Evolutionary conservation across 768 basidiomycete species (phyloP).

Genomic region (Pholiota microspora): DNA sequence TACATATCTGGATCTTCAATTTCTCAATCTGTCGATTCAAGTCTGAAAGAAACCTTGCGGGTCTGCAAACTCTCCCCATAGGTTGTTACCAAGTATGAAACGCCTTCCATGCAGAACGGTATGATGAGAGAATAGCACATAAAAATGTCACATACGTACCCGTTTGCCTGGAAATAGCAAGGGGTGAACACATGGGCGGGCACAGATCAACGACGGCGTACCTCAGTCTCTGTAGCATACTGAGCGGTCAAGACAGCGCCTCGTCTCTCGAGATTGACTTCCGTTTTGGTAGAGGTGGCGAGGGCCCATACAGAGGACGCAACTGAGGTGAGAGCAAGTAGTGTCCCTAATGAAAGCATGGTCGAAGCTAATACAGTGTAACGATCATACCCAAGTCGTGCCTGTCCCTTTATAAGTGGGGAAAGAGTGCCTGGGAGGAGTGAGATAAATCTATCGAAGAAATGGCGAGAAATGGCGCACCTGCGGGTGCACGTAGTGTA

Average conservation of each 20-base stretch:
- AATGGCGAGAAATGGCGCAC: background rate
- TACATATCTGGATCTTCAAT: slow-evolving; percentile 1
- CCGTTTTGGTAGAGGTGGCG: background rate
- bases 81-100: slow-evolving; percentile 28
- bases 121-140: background rate
- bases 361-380: background rate
- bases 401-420: background rate
- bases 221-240: slow-evolving; percentile 30
- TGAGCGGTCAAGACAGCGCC: slow-evolving; percentile 27
- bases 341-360: background rate
- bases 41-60: slow-evolving; percentile 19
- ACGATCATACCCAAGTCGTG: background rate
- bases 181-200: background rate
- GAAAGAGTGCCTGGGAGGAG: background rate
- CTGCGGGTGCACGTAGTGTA: background rate
- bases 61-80: slow-evolving; percentile 29
- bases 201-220: slow-evolving; percentile 1
- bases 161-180: slow-evolving; percentile 4
- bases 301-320: background rate
- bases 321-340: background rate
- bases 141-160: slow-evolving; percentile 7
- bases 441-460: background rate
- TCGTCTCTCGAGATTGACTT: slow-evolving; percentile 19
- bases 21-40: background rate
- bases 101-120: slow-evolving; percentile 14